Percentiles rank a stretch among this genome's conserved stretches.
Evolutionary conservation across 176 grass and related monocot species (phyloP).

Genomic region (Zizania latifolia): DNA sequence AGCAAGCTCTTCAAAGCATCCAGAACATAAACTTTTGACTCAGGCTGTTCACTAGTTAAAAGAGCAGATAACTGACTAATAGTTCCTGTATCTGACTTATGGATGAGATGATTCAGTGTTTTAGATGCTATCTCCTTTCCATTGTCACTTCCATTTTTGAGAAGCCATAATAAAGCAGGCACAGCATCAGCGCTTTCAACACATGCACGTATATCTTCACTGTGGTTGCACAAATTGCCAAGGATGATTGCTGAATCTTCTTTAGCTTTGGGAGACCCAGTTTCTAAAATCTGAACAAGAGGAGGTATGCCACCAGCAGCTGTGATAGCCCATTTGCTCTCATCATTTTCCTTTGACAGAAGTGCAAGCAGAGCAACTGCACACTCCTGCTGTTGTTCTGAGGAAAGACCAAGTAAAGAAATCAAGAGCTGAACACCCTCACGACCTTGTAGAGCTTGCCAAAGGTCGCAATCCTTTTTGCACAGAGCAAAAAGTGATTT

Average conservation of each 20-base stretch:
- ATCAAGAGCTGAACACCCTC: slow-evolving; percentile 97
- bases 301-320: slow-evolving; percentile 99
- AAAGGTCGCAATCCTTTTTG: slow-evolving; percentile 86
- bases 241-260: slow-evolving; percentile 99
- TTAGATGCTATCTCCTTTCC: slow-evolving; percentile 99
- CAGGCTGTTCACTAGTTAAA: slow-evolving; percentile 93
- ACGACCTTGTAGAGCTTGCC: slow-evolving; percentile 98
- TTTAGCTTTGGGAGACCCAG: slow-evolving; percentile 94
- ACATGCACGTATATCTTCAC: slow-evolving; percentile 98
- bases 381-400: slow-evolving; percentile 99
- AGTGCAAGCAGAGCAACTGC: slow-evolving; percentile 89
- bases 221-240: slow-evolving; percentile 99
- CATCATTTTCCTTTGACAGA: slow-evolving; percentile 97
- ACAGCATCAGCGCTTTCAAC: slow-evolving; percentile 99
- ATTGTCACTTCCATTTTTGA: slow-evolving; percentile 98
- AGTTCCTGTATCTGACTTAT: slow-evolving; percentile 98
- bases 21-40: slow-evolving; percentile 95
- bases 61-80: slow-evolving; percentile 93
- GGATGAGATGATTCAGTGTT: slow-evolving; percentile 96
- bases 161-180: slow-evolving; percentile 96
- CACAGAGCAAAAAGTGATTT: slow-evolving; percentile 87
- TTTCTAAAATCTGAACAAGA: slow-evolving; percentile 99
- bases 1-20: slow-evolving; percentile 96
- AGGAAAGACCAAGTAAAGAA: slow-evolving; percentile 96
- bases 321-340: slow-evolving; percentile 99